Percentiles rank a stretch among this genome's conserved stretches.
These are phyloP conservation scores for Mucor irregularis DNA, from an alignment of 371 early-diverging fungal species.

Conservation along the genomic window DNA sequence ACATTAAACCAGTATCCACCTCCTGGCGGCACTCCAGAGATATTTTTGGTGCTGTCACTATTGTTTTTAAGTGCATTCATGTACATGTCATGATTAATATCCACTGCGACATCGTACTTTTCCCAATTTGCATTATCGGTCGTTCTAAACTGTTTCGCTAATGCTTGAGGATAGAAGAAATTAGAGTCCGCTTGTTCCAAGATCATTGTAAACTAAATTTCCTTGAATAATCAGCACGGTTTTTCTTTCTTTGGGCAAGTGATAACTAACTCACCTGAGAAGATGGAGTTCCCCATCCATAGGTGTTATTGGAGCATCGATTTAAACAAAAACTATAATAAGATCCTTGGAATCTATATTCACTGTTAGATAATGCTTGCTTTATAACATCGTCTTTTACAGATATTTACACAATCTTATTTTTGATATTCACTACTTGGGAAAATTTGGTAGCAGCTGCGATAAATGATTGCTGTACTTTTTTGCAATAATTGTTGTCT, in stretches of 20 bases:
- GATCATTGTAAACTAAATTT: constrained; percentile 16
- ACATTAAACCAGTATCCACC: constrained; percentile 31
- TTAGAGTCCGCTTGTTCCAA: constrained; percentile 28
- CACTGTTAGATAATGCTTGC: background rate
- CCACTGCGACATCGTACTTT: constrained; percentile 26
- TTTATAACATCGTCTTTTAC: background rate
- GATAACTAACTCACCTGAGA: constrained; percentile 38
- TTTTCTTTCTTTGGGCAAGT: background rate
- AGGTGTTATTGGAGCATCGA: constrained; percentile 30
- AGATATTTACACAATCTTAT: constrained; percentile 21
- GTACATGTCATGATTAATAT: constrained; percentile 38
- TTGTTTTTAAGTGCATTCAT: constrained; percentile 25
- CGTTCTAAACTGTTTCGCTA: constrained; percentile 32
- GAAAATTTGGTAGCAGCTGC: constrained; percentile 22
- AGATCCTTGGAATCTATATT: constrained; percentile 22
- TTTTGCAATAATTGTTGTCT: constrained; percentile 17
- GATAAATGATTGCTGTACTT: constrained; percentile 18
- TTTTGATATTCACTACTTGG: constrained; percentile 27
- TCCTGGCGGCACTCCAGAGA: constrained; percentile 14
- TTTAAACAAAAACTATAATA: constrained; percentile 37
- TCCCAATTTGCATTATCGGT: constrained; percentile 27
- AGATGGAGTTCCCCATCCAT: constrained; percentile 35
- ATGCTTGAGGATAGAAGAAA: constrained; percentile 37
- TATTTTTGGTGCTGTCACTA: constrained; percentile 19
- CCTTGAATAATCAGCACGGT: background rate